phyloP scores from a whole-genome alignment of 176 grass and related monocot genomes.

The Miscanthus lutarioriparius region DNA sequence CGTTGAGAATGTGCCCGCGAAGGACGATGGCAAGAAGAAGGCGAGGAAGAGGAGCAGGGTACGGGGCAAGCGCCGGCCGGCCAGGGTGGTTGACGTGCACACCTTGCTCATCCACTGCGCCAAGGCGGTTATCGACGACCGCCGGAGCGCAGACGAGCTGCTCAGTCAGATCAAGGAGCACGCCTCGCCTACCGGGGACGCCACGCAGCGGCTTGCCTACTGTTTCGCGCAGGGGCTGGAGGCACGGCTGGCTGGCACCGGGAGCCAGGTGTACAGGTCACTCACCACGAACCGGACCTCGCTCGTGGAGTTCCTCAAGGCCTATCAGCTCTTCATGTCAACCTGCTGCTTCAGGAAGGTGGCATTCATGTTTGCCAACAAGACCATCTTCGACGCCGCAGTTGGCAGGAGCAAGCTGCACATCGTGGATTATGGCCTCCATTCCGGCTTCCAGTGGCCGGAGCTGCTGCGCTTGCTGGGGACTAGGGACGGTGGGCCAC shows the following conservation, averaged over 20 bases:
- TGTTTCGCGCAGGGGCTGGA: constrained; percentile 63
- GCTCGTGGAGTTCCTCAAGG: constrained; percentile 40
- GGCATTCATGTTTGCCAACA: constrained; percentile 36
- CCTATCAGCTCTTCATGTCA: constrained; percentile 45
- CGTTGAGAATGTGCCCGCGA: not conserved
- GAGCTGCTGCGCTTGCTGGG: not conserved
- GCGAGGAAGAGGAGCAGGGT: not conserved
- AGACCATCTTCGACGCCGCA: constrained; percentile 25
- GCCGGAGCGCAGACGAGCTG: constrained; percentile 33
- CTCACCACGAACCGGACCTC: constrained; percentile 26
- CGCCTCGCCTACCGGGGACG: constrained; percentile 40
- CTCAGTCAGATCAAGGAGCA: constrained; percentile 60
- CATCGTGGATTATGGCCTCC: constrained; percentile 50
- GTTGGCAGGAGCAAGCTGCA: constrained; percentile 35
- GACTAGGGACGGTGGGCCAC: not conserved
- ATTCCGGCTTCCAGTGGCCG: not conserved
- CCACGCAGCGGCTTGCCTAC: constrained; percentile 50
- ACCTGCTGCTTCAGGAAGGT: constrained; percentile 40
- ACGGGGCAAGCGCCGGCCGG: not conserved
- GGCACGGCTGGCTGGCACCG: constrained; percentile 54
- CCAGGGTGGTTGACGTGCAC: constrained; percentile 52
- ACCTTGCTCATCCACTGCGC: constrained; percentile 62
- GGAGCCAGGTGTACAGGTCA: constrained; percentile 46
- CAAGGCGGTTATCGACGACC: constrained; percentile 52
- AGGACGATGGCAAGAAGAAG: not conserved